These are phyloP conservation scores for Gryganskiella cystojenkinii DNA, from an alignment of 192 early-diverging fungal genomes.

Conservation along the genomic window DNA sequence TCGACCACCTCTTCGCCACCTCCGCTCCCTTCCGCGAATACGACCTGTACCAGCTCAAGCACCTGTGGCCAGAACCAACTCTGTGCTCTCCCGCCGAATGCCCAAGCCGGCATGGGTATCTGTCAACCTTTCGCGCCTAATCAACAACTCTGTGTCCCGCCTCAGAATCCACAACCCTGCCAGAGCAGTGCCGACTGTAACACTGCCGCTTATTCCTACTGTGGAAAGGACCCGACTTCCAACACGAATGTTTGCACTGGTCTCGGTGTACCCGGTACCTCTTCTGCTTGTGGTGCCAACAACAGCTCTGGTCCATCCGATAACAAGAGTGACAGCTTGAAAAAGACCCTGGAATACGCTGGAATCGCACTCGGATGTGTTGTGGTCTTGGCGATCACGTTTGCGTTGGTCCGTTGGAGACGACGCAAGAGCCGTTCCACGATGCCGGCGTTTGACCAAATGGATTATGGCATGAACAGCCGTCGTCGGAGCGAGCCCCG, in stretches of 20 bases:
- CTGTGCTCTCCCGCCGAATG: background rate
- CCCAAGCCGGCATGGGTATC: background rate
- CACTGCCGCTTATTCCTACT: constrained; percentile 15
- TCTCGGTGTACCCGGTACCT: constrained; percentile 10
- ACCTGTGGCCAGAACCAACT: constrained; percentile 12
- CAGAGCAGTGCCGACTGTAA: constrained; percentile 1
- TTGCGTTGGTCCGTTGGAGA: constrained; percentile 38
- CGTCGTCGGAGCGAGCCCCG: constrained; percentile 26
- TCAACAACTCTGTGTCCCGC: constrained; percentile 2
- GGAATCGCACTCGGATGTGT: constrained; percentile 40
- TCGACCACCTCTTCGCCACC: background rate
- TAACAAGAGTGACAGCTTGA: background rate
- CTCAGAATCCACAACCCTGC: constrained; percentile 15
- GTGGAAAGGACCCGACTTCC: background rate
- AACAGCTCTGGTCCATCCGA: background rate
- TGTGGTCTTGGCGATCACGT: constrained; percentile 15
- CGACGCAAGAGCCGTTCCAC: constrained; percentile 23
- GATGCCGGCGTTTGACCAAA: constrained; percentile 31
- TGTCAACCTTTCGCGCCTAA: background rate
- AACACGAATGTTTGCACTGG: constrained; percentile 12
- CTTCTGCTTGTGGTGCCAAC: background rate
- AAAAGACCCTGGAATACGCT: constrained; percentile 24
- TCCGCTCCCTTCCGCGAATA: background rate
- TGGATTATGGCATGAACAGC: constrained; percentile 42
- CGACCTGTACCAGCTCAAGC: constrained; percentile 3